phyloP scores from a whole-genome alignment of 2,329 filamentous ascomycete species.

The Colletotrichum costaricense region DNA sequence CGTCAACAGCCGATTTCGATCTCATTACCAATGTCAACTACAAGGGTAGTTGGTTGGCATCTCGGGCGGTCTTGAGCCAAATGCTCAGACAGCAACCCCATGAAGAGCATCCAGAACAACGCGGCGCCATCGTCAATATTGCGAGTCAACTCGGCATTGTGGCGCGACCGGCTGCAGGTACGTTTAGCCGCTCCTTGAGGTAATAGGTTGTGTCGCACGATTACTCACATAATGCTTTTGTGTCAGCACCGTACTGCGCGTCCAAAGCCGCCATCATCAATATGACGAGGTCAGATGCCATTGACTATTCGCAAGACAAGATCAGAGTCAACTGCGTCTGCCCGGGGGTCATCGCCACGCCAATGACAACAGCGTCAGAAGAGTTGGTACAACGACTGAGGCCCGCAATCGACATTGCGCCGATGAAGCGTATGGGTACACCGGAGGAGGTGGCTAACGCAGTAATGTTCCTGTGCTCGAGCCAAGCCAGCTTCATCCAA shows the following conservation, averaged over 20 bases:
- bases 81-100: slow-evolving; percentile 60
- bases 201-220: neutral
- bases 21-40: slow-evolving; percentile 67
- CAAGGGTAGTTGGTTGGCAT: slow-evolving; percentile 60
- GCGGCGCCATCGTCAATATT: slow-evolving; percentile 63
- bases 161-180: slow-evolving; percentile 55
- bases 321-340: slow-evolving; percentile 68
- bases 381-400: slow-evolving; percentile 52
- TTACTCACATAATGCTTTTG: neutral
- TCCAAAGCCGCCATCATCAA: slow-evolving; percentile 70
- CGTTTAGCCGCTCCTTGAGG: slow-evolving; percentile 37
- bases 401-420: slow-evolving; percentile 57
- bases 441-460: slow-evolving; percentile 61
- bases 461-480: slow-evolving; percentile 61
- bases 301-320: slow-evolving; percentile 61
- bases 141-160: slow-evolving; percentile 65
- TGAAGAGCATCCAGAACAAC: slow-evolving; percentile 51
- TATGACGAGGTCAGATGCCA: slow-evolving; percentile 66
- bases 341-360: slow-evolving; percentile 70
- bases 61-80: slow-evolving; percentile 53
- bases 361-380: slow-evolving; percentile 54
- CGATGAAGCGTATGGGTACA: slow-evolving; percentile 62
- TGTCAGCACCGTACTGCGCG: slow-evolving; percentile 63
- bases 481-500: slow-evolving; percentile 61
- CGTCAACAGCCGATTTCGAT: slow-evolving; percentile 60